Evolutionary conservation across 139 green algal genomes (phyloP).

Genomic region (Astrephomene gubernaculifera): DNA sequence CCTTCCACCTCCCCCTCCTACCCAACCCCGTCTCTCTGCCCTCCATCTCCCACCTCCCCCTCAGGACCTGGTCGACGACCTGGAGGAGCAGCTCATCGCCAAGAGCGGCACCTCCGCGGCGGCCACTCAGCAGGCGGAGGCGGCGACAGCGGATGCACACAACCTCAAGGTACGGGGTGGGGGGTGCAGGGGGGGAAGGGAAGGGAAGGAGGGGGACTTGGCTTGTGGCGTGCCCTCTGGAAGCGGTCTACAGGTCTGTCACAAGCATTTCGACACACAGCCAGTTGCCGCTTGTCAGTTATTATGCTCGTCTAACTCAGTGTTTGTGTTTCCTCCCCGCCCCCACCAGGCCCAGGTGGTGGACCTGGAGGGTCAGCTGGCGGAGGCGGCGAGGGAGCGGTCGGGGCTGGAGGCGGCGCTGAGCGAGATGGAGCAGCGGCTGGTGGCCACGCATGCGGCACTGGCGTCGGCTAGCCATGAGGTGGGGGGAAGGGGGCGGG

Average conservation of each 20-base stretch:
- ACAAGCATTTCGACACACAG: too few relatives aligned
- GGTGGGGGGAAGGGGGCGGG: too few relatives aligned
- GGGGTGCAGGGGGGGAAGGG: background rate
- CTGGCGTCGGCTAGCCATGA: constrained; percentile 30
- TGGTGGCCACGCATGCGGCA: constrained; percentile 31
- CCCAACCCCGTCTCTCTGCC: background rate
- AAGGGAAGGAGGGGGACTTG: background rate
- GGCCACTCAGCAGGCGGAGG: background rate
- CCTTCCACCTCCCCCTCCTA: background rate
- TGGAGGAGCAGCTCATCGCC: constrained; percentile 47
- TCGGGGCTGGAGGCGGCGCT: constrained; percentile 22
- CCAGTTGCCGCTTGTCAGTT: too few relatives aligned
- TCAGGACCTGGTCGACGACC: constrained; percentile 51
- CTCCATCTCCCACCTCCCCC: too few relatives aligned
- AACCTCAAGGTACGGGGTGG: background rate
- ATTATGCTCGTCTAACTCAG: too few relatives aligned
- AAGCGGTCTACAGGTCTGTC: too few relatives aligned
- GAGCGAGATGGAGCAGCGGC: constrained; percentile 39
- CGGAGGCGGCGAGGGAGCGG: constrained; percentile 8
- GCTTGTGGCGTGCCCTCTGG: too few relatives aligned
- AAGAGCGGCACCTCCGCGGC: background rate
- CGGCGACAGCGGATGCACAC: background rate
- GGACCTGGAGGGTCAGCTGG: constrained; percentile 26
- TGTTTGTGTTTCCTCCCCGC: too few relatives aligned
- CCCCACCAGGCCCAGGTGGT: background rate